Conservation (phyloP, 2,329 filamentous ascomycete genomes). For the Albifimbria verrucaria region DNA sequence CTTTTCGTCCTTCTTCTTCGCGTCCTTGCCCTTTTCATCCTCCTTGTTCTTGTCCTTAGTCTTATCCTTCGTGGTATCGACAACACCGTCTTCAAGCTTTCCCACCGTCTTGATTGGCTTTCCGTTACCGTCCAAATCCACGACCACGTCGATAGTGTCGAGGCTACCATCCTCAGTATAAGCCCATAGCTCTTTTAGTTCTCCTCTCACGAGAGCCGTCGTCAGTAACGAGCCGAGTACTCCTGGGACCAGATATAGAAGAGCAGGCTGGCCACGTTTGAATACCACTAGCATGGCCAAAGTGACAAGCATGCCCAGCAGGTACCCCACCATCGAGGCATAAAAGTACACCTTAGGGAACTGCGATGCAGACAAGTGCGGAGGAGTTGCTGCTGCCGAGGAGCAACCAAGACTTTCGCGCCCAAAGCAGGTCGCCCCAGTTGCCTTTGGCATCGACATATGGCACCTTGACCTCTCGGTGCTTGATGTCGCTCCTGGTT, state of each 20-base stretch:
- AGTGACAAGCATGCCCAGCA: conserved; percentile 73
- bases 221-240: conserved; percentile 74
- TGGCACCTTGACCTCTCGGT: conserved; percentile 46
- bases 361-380: conserved; percentile 33
- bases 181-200: conserved; percentile 71
- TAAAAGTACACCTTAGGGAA: conserved; percentile 88
- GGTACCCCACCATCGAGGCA: conserved; percentile 72
- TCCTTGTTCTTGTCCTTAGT: conserved; percentile 21
- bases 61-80: conserved; percentile 29
- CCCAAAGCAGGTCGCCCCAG: conserved; percentile 87
- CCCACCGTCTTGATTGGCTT: conserved; percentile 39
- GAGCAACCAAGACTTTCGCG: conserved; percentile 30
- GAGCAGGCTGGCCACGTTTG: conserved; percentile 80
- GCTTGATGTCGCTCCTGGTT: conserved; percentile 34
- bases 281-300: conserved; percentile 74
- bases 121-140: conserved; percentile 50
- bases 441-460: conserved; percentile 62
- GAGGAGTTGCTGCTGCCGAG: conserved; percentile 20
- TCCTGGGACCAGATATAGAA: conserved; percentile 88
- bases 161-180: conserved; percentile 72
- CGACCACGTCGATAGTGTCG: conserved; percentile 52
- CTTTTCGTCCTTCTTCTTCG: conserved; percentile 12
- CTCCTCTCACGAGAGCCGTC: conserved; percentile 68
- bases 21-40: conserved; percentile 11
- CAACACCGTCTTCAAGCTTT: conserved; percentile 33